phyloP scores from a whole-genome alignment of 352 stramenopile species.

The Pythium plurisporium region DNA sequence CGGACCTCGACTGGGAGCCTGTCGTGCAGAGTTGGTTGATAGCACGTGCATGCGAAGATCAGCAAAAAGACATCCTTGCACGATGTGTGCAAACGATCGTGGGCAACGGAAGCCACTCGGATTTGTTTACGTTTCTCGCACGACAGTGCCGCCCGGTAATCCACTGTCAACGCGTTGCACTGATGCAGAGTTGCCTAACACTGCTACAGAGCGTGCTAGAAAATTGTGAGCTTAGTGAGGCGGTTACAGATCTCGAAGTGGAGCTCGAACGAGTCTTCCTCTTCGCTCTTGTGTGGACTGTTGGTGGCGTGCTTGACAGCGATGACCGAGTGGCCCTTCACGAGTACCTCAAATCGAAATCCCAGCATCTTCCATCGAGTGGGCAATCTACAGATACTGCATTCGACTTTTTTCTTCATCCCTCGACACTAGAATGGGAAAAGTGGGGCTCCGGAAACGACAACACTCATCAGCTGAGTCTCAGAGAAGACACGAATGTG shows the following conservation, averaged over 20 bases:
- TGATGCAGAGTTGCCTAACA: slow-evolving; percentile 74
- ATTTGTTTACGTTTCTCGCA: slow-evolving; percentile 68
- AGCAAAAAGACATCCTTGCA: slow-evolving; percentile 40
- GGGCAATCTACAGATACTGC: slow-evolving; percentile 44
- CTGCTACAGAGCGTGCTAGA: slow-evolving; percentile 55
- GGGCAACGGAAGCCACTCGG: slow-evolving; percentile 17
- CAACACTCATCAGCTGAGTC: slow-evolving; percentile 1
- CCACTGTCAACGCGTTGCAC: slow-evolving; percentile 50
- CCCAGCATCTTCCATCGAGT: not conserved
- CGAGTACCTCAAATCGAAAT: slow-evolving; percentile 44
- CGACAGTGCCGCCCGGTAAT: slow-evolving; percentile 69
- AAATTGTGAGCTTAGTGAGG: slow-evolving; percentile 58
- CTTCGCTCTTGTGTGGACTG: slow-evolving; percentile 78
- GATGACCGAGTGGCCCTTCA: slow-evolving; percentile 77
- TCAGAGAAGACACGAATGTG: slow-evolving; percentile 54
- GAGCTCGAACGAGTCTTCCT: slow-evolving; percentile 85
- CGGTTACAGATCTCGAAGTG: slow-evolving; percentile 35
- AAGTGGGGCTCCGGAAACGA: slow-evolving; percentile 44
- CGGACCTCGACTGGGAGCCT: slow-evolving; percentile 79
- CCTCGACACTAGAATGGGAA: slow-evolving; percentile 89
- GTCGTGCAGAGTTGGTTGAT: slow-evolving; percentile 63
- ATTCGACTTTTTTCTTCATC: slow-evolving; percentile 91
- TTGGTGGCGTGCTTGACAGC: slow-evolving; percentile 80
- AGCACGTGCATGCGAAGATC: slow-evolving; percentile 31
- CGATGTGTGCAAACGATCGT: slow-evolving; percentile 52